Conservation (phyloP, 1,284 basidiomycete genomes). For the Pascua guehoae region DNA sequence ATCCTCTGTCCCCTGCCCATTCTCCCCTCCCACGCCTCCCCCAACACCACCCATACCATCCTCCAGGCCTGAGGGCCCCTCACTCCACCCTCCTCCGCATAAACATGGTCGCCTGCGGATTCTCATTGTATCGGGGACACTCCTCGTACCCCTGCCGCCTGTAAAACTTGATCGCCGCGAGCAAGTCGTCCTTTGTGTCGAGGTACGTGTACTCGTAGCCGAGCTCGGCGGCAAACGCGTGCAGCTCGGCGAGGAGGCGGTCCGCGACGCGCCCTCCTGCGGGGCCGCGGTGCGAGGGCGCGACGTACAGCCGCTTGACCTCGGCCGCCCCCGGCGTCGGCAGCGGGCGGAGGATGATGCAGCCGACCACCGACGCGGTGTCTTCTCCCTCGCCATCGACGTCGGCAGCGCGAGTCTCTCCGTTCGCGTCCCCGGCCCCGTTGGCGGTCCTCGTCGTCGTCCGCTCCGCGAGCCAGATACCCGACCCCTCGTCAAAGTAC, state of each 20-base stretch:
- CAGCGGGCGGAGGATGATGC: slow-evolving; percentile 11
- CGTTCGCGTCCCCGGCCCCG: too few relatives aligned
- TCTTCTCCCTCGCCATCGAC: not conserved
- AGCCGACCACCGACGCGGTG: slow-evolving; percentile 4
- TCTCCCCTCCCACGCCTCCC: too few relatives aligned
- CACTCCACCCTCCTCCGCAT: slow-evolving; percentile 7
- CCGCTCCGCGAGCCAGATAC: slow-evolving; percentile 21
- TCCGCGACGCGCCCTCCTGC: not conserved
- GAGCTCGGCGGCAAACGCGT: not conserved
- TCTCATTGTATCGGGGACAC: slow-evolving; percentile 12
- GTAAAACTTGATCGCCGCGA: slow-evolving; percentile 11
- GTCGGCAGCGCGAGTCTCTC: too few relatives aligned
- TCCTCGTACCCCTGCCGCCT: slow-evolving; percentile 7
- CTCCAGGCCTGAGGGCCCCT: too few relatives aligned
- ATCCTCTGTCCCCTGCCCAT: too few relatives aligned
- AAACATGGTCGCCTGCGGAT: slow-evolving; percentile 15
- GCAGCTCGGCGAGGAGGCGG: slow-evolving; percentile 3
- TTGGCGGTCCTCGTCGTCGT: not conserved
- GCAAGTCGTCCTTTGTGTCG: slow-evolving; percentile 13
- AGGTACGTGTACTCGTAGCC: slow-evolving; percentile 10
- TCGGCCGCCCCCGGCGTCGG: not conserved
- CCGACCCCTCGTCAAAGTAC: slow-evolving; percentile 28
- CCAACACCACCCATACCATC: too few relatives aligned
- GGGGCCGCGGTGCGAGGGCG: slow-evolving; percentile 3
- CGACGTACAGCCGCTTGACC: slow-evolving; percentile 14